These are phyloP conservation scores for Pelagophyceae sp. DNA, from an alignment of 352 stramenopile species.

Conservation along the genomic window DNA sequence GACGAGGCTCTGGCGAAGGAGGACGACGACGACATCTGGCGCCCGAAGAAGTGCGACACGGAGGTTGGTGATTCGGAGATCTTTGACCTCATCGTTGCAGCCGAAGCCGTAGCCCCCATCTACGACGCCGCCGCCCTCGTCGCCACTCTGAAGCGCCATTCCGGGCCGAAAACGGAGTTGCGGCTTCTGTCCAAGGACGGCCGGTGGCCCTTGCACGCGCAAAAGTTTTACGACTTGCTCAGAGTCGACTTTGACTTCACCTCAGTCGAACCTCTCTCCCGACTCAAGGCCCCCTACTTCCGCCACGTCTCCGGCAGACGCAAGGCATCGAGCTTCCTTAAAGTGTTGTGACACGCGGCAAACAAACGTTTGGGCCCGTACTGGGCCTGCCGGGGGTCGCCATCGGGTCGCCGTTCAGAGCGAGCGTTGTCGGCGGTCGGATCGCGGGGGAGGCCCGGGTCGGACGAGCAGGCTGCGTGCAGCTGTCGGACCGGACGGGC, in stretches of 20 bases:
- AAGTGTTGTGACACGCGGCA: no score
- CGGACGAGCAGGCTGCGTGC: no score
- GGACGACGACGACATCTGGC: neutral
- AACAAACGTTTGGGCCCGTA: no score
- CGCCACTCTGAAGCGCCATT: neutral
- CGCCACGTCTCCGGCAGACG: neutral
- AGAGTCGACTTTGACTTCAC: neutral
- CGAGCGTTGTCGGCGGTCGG: no score
- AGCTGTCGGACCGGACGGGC: no score
- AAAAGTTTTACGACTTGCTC: neutral
- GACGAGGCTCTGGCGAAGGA: neutral
- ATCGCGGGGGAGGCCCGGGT: no score
- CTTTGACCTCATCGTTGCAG: slow-evolving; percentile 17
- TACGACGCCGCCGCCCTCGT: slow-evolving; percentile 10
- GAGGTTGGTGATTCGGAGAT: neutral
- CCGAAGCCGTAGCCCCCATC: slow-evolving; percentile 9
- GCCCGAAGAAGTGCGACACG: neutral
- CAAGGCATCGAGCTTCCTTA: no score
- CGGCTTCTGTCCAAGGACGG: slow-evolving; percentile 4
- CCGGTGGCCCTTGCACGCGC: slow-evolving; percentile 1
- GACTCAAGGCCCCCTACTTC: slow-evolving; percentile 12
- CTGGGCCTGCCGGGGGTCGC: no score
- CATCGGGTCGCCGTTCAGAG: no score
- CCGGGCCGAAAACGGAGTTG: neutral
- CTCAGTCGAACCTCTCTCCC: neutral